phyloP scores from a whole-genome alignment of 2,329 filamentous ascomycete species.

The Lachnellula subtilissima region DNA sequence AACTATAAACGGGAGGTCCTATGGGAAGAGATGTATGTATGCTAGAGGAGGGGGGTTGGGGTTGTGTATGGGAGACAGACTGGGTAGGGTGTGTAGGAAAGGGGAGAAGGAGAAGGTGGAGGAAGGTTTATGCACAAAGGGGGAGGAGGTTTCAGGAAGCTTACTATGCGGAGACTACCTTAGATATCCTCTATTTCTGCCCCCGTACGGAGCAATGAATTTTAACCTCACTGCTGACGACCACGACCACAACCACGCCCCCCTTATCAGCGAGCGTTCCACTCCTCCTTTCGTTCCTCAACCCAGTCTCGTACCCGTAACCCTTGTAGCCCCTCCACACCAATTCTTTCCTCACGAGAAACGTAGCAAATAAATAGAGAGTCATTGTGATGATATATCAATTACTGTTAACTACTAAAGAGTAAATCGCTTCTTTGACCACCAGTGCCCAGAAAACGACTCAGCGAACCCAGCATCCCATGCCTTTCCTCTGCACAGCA shows the following conservation, averaged over 20 bases:
- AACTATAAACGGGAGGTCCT: background rate
- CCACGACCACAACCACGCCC: background rate
- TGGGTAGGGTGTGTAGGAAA: background rate
- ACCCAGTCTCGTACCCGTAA: background rate
- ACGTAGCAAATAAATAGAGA: background rate
- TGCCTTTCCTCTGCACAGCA: constrained; percentile 16
- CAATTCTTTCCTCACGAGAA: background rate
- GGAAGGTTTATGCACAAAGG: background rate
- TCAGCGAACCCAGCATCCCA: constrained; percentile 23
- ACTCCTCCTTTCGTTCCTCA: background rate
- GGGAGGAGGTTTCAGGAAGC: background rate
- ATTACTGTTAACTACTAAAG: constrained; percentile 23
- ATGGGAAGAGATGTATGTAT: background rate
- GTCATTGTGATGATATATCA: constrained; percentile 2
- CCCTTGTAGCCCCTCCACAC: background rate
- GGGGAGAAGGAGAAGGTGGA: background rate
- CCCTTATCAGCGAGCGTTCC: background rate
- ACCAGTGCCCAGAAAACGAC: constrained; percentile 2
- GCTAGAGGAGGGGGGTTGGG: background rate
- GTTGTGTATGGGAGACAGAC: background rate
- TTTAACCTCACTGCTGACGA: background rate
- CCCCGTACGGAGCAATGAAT: background rate
- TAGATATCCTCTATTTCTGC: background rate
- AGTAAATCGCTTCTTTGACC: background rate
- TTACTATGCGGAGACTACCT: background rate